Evolutionary conservation across 2,329 filamentous ascomycete species (phyloP).

Genomic region (Acephala macrosclerotiorum): DNA sequence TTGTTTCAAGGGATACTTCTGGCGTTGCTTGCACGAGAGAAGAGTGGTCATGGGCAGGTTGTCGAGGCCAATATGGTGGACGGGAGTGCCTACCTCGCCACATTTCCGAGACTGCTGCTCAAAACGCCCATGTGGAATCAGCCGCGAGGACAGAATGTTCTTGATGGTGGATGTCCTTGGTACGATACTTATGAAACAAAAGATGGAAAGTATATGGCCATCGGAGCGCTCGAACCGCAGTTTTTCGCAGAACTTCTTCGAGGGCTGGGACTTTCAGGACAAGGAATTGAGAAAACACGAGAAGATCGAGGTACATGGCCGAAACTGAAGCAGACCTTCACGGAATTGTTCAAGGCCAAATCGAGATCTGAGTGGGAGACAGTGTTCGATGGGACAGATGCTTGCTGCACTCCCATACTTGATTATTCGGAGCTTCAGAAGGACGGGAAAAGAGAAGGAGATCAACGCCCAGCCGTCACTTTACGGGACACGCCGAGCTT

Average conservation of each 20-base stretch:
- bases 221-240: conserved; percentile 89
- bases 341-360: conserved; percentile 69
- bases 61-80: conserved; percentile 99
- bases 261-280: conserved; percentile 66
- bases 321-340: conserved; percentile 67
- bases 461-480: conserved; percentile 75
- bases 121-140: conserved; percentile 68
- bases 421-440: conserved; percentile 75
- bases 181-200: conserved; percentile 90
- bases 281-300: conserved; percentile 59
- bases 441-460: conserved; percentile 58
- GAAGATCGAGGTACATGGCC: conserved; percentile 73
- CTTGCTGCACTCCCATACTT: conserved; percentile 89
- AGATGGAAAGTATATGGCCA: conserved; percentile 81
- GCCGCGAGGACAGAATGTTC: conserved; percentile 75
- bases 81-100: conserved; percentile 79
- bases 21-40: conserved; percentile 72
- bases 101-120: conserved; percentile 74
- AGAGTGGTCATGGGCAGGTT: conserved; percentile 78
- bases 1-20: conserved; percentile 85
- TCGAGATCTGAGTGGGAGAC: conserved; percentile 82
- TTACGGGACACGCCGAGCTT: conserved; percentile 74
- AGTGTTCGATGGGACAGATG: conserved; percentile 89
- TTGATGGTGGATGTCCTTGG: conserved; percentile 87
- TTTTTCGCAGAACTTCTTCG: conserved; percentile 77